Evolutionary conservation across 306 rosid species (phyloP).

Genomic region (Corylus heterophylla): DNA sequence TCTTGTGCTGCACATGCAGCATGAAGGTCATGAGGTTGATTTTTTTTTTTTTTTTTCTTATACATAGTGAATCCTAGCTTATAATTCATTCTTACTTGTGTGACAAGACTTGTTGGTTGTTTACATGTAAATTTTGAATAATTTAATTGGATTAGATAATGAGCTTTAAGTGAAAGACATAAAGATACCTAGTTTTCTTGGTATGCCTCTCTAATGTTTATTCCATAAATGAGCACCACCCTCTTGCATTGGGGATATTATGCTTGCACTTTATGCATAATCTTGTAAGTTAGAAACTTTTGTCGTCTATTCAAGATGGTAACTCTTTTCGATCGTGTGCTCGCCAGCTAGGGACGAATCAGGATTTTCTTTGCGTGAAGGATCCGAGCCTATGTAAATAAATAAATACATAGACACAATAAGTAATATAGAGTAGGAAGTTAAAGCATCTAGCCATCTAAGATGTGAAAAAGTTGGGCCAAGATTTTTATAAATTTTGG

Average conservation of each 20-base stretch:
- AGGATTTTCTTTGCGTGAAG: too few species aligned
- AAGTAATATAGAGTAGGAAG: too few species aligned
- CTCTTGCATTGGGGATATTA: slow-evolving; percentile 37
- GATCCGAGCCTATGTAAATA: too few species aligned
- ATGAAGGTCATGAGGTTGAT: too few species aligned
- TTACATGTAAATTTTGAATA: slow-evolving; percentile 19
- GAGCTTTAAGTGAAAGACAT: slow-evolving; percentile 19
- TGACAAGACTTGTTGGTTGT: slow-evolving; percentile 8
- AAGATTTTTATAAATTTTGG: too few species aligned
- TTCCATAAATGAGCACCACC: slow-evolving; percentile 56
- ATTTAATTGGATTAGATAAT: background rate
- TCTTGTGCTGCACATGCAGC: background rate
- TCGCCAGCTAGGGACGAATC: slow-evolving; percentile 44
- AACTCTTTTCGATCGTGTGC: slow-evolving; percentile 38
- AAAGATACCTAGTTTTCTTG: slow-evolving; percentile 9
- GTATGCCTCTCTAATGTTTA: slow-evolving; percentile 64
- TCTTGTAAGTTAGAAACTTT: slow-evolving; percentile 15
- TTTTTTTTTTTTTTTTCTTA: too few species aligned
- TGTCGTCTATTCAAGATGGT: slow-evolving; percentile 15
- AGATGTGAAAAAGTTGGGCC: too few species aligned
- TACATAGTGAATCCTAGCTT: background rate
- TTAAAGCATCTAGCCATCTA: too few species aligned
- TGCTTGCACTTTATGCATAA: slow-evolving; percentile 30
- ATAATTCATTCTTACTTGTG: background rate
- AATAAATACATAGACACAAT: too few species aligned